A percentile compares a stretch with the other conserved stretches of the same genome.
phyloP scores from a whole-genome alignment of 2,329 filamentous ascomycete genomes.

The Aureobasidium sp. region DNA sequence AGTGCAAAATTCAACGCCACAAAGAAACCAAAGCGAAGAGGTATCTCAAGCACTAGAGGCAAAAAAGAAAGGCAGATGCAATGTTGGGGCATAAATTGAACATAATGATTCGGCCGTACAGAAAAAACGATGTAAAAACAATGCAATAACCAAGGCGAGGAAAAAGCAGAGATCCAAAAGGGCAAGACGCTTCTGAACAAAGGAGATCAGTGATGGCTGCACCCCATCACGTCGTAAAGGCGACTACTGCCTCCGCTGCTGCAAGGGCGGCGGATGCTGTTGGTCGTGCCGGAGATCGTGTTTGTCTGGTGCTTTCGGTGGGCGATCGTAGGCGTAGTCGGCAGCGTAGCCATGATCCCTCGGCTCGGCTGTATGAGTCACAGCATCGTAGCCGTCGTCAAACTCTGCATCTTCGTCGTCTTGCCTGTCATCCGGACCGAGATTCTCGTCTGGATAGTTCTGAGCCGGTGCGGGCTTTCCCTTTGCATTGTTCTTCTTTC shows the following conservation, averaged over 20 bases:
- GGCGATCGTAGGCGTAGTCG: not conserved
- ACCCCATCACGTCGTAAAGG: not conserved
- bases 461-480: constrained; percentile 12
- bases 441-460: constrained; percentile 13
- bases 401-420: constrained; percentile 17
- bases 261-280: not conserved
- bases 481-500: constrained; percentile 55
- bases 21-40: not conserved
- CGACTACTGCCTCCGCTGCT: not conserved
- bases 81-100: not conserved
- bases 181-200: constrained; percentile 11
- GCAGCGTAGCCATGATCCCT: not conserved
- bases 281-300: not conserved
- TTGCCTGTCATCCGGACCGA: not conserved
- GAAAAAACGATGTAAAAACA: not conserved
- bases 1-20: too few relatives aligned
- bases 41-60: not conserved
- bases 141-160: not conserved
- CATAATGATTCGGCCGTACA: not conserved
- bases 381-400: constrained; percentile 19
- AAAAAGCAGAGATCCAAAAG: constrained; percentile 2
- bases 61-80: not conserved
- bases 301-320: constrained; percentile 8
- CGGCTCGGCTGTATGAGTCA: constrained; percentile 7
- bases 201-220: constrained; percentile 8